Percentiles rank a stretch among this genome's conserved stretches.
phyloP scores from a whole-genome alignment of 441 rosid genomes.

The Erodium trifolium region DNA sequence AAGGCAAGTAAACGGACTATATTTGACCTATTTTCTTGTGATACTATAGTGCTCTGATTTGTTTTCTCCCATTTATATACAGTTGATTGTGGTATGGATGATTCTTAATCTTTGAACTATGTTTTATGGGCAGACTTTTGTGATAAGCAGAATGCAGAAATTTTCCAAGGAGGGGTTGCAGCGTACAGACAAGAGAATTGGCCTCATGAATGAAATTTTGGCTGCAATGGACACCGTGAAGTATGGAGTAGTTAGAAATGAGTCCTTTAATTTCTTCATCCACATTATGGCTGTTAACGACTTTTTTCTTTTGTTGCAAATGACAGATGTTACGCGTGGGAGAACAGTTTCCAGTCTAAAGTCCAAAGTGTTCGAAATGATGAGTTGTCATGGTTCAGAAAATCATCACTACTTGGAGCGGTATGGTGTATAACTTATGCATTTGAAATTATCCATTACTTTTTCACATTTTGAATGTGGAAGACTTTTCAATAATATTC shows the following conservation, averaged over 20 bases:
- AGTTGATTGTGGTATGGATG: constrained; percentile 8
- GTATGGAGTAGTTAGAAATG: constrained; percentile 40
- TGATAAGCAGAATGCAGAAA: constrained; percentile 90
- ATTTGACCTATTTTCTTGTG: not conserved
- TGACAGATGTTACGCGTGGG: constrained; percentile 98
- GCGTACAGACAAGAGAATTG: constrained; percentile 95
- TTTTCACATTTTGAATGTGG: no score
- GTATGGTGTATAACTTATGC: constrained; percentile 36
- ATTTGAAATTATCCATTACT: constrained; percentile 9
- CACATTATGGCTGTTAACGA: constrained; percentile 10
- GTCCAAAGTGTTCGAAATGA: constrained; percentile 74
- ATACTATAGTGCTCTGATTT: no score
- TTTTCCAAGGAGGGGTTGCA: constrained; percentile 95
- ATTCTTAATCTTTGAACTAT: constrained; percentile 8
- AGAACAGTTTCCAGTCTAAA: constrained; percentile 85
- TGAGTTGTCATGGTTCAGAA: constrained; percentile 94
- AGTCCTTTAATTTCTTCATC: constrained; percentile 9
- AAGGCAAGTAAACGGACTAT: not conserved
- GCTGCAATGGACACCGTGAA: constrained; percentile 99
- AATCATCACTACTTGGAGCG: constrained; percentile 78
- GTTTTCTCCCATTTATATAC: no score
- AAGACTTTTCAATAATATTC: no score
- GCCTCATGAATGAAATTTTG: constrained; percentile 96
- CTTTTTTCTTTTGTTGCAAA: constrained; percentile 20
- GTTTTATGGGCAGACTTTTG: constrained; percentile 49